Evolutionary conservation across 495 filamentous ascomycete species (phyloP).

Genomic region (Pyronema domesticum): DNA sequence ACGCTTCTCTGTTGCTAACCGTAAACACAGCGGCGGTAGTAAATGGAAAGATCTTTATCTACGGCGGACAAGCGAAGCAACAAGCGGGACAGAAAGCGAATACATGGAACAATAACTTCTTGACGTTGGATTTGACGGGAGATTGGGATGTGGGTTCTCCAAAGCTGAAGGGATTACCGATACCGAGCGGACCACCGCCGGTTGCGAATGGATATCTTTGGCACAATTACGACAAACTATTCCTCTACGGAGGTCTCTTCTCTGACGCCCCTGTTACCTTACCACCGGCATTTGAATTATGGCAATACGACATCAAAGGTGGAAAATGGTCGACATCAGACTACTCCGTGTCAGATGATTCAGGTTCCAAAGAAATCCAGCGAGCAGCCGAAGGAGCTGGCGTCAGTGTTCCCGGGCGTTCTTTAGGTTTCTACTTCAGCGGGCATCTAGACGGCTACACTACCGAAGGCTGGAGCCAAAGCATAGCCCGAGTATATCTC

Average conservation of each 20-base stretch:
- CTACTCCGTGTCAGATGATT: slow-evolving; percentile 9
- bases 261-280: slow-evolving; percentile 35
- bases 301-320: slow-evolving; percentile 45
- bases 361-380: slow-evolving; percentile 25
- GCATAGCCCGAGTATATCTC: slow-evolving; percentile 43
- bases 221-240: slow-evolving; percentile 48
- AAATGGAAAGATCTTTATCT: slow-evolving; percentile 59
- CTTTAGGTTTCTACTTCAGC: slow-evolving; percentile 57
- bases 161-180: slow-evolving; percentile 39
- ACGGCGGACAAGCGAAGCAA: slow-evolving; percentile 45
- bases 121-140: slow-evolving; percentile 45
- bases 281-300: slow-evolving; percentile 40
- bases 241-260: slow-evolving; percentile 54
- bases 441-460: slow-evolving; percentile 53
- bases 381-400: slow-evolving; percentile 55
- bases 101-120: slow-evolving; percentile 57
- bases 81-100: slow-evolving; percentile 34
- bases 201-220: slow-evolving; percentile 51
- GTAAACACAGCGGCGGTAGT: slow-evolving; percentile 32
- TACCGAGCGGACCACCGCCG: slow-evolving; percentile 49
- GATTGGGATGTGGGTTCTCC: slow-evolving; percentile 49
- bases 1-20: neutral
- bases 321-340: slow-evolving; percentile 34
- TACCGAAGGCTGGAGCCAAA: slow-evolving; percentile 48
- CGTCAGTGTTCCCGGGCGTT: slow-evolving; percentile 46